Evolutionary conservation across 1,284 basidiomycete genomes (phyloP).

Genomic region (Amylostereum areolatum): DNA sequence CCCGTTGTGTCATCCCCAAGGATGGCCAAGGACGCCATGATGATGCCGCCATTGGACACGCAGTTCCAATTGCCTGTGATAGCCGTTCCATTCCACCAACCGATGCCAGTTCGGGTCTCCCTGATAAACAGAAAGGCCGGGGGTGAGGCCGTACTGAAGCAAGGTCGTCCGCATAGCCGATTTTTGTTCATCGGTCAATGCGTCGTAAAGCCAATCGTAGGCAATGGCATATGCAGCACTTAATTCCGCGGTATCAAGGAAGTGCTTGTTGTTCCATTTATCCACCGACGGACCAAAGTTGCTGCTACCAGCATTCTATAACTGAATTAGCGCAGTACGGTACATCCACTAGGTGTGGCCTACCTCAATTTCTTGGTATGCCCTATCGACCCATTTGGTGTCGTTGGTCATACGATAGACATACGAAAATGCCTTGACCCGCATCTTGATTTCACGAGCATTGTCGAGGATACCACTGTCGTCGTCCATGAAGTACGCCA

Average conservation of each 20-base stretch:
- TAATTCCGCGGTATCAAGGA: conserved; percentile 93
- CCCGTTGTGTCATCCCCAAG: conserved; percentile 80
- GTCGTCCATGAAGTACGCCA: conserved; percentile 75
- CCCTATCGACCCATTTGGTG: conserved; percentile 81
- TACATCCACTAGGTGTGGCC: not conserved
- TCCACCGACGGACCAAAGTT: conserved; percentile 59
- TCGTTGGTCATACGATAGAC: conserved; percentile 89
- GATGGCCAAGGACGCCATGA: conserved; percentile 87
- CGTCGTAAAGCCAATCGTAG: conserved; percentile 94
- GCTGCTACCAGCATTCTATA: conserved; percentile 67
- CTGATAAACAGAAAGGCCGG: conserved; percentile 51
- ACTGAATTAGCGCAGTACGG: conserved; percentile 1
- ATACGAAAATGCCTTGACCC: conserved; percentile 91
- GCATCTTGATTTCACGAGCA: conserved; percentile 84
- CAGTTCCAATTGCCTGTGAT: conserved; percentile 94
- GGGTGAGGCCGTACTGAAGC: conserved; percentile 72
- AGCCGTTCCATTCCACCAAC: conserved; percentile 55
- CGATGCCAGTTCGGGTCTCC: conserved; percentile 33
- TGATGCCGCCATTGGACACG: conserved; percentile 90
- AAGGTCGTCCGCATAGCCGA: conserved; percentile 69
- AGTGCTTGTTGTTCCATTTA: conserved; percentile 85
- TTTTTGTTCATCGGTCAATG: conserved; percentile 75
- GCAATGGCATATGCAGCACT: conserved; percentile 84
- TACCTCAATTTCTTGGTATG: conserved; percentile 80
- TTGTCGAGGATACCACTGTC: conserved; percentile 91